Evolutionary conservation across 2,329 filamentous ascomycete genomes (phyloP).

Genomic region (Trichoderma sp.): DNA sequence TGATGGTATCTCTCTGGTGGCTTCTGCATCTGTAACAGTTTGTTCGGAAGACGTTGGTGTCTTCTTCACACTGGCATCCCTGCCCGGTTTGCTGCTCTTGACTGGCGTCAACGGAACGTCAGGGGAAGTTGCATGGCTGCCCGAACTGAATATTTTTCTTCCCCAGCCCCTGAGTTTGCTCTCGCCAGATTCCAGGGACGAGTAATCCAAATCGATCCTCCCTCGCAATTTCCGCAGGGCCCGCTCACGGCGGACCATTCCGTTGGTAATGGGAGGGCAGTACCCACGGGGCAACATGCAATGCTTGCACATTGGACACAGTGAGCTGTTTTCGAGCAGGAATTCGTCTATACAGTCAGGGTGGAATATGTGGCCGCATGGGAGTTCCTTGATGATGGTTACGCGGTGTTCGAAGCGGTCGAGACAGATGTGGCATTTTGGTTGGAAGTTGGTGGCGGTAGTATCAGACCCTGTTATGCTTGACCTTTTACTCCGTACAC

Average conservation of each 20-base stretch:
- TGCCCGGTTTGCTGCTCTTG: conserved; percentile 3
- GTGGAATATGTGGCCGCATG: conserved; percentile 92
- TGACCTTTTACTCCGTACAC: conserved; percentile 39
- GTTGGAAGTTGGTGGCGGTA: conserved; percentile 63
- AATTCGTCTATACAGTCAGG: conserved; percentile 88
- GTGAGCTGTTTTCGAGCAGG: conserved; percentile 70
- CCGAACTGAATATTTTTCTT: conserved; percentile 34
- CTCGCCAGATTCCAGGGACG: conserved; percentile 33
- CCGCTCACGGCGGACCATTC: conserved; percentile 80
- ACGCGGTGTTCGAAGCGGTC: conserved; percentile 69
- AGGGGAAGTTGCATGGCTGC: conserved; percentile 20
- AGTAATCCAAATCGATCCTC: conserved; percentile 44
- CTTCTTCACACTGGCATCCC: conserved; percentile 3
- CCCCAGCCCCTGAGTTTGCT: conserved; percentile 37
- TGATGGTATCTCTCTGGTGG: neutral
- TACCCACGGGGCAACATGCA: conserved; percentile 69
- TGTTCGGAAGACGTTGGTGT: conserved; percentile 11
- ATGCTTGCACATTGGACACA: conserved; percentile 89
- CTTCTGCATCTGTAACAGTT: conserved; percentile 9
- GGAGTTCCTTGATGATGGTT: conserved; percentile 77
- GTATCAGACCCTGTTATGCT: conserved; percentile 36
- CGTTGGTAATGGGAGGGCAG: conserved; percentile 71
- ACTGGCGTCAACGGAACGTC: conserved; percentile 31
- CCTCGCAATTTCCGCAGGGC: conserved; percentile 61
- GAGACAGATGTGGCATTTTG: conserved; percentile 85